These are phyloP conservation scores for Gastroboletus turbinatus DNA, from an alignment of 1,284 basidiomycete species.

Conservation along the genomic window DNA sequence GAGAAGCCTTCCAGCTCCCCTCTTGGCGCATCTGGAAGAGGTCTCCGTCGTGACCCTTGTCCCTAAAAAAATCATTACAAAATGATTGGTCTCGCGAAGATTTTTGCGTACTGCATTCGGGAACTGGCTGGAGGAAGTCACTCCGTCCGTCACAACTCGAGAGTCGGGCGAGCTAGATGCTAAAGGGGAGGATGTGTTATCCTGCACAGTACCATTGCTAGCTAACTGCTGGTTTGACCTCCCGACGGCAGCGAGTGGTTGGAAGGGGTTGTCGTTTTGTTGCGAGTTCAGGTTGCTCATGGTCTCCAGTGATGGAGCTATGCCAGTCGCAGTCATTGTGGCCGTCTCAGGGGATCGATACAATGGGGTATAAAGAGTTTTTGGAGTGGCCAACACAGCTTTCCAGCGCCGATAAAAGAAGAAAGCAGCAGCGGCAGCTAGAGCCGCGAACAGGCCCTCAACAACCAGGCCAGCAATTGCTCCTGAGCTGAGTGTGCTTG, in stretches of 20 bases:
- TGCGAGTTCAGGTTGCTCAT: slow-evolving; percentile 2
- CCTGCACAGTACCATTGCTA: background rate
- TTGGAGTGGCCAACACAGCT: background rate
- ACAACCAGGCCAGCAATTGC: slow-evolving; percentile 25
- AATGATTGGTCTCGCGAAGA: background rate
- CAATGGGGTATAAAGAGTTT: slow-evolving; percentile 2
- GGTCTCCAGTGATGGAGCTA: slow-evolving; percentile 6
- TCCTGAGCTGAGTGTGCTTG: slow-evolving; percentile 24
- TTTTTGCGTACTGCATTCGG: slow-evolving; percentile 11
- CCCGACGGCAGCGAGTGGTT: background rate
- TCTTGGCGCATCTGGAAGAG: slow-evolving; percentile 9
- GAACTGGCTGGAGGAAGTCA: background rate
- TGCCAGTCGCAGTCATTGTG: slow-evolving; percentile 1
- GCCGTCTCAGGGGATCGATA: slow-evolving; percentile 4
- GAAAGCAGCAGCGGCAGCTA: slow-evolving; percentile 17
- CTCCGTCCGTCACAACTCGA: background rate
- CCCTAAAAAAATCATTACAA: slow-evolving; percentile 1
- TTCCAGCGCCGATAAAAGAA: slow-evolving; percentile 30
- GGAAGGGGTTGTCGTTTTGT: background rate
- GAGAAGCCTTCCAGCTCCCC: background rate
- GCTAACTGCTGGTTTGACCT: slow-evolving; percentile 1
- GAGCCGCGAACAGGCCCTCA: slow-evolving; percentile 11
- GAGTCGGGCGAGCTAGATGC: background rate
- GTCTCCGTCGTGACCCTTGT: slow-evolving; percentile 2
- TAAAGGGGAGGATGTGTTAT: background rate